These are phyloP conservation scores for Gleditsia sinensis DNA, from an alignment of 306 rosid genomes.

Conservation along the genomic window DNA sequence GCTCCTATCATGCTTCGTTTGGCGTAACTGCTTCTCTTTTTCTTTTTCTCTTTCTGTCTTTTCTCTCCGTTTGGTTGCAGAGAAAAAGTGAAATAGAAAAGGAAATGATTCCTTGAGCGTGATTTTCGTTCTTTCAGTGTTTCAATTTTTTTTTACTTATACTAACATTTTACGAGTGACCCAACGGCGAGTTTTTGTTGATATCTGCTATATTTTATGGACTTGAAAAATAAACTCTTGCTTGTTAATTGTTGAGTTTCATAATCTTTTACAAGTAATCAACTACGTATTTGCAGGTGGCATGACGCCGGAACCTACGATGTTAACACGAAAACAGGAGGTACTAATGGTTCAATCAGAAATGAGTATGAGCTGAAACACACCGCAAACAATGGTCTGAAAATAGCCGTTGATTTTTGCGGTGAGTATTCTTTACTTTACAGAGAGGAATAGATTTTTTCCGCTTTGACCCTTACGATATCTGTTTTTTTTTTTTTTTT, in stretches of 20 bases:
- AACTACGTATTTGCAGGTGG: constrained; percentile 54
- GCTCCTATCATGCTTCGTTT: constrained; percentile 93
- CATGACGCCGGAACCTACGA: constrained; percentile 89
- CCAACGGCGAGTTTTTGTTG: background rate
- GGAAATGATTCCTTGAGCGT: background rate
- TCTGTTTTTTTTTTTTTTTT: constrained; percentile 32
- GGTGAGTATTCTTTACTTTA: constrained; percentile 45
- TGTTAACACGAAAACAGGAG: constrained; percentile 63
- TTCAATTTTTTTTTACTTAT: background rate
- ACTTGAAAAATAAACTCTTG: background rate
- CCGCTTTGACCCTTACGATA: background rate
- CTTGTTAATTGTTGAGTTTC: background rate
- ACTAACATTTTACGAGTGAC: background rate
- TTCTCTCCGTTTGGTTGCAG: background rate
- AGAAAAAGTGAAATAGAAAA: background rate
- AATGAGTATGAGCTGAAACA: constrained; percentile 54
- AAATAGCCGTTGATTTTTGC: constrained; percentile 65
- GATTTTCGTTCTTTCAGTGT: background rate
- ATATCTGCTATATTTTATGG: too few relatives aligned
- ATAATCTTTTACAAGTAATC: background rate
- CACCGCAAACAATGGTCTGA: constrained; percentile 61
- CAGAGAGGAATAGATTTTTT: background rate
- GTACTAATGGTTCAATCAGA: constrained; percentile 87
- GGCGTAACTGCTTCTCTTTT: constrained; percentile 55
- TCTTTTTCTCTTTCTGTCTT: background rate